Evolutionary conservation across 805 yeast genomes (phyloP), one percentile per base, ranked within the genome.

Genomic region (Sugiyamaella lignohabitans): DNA sequence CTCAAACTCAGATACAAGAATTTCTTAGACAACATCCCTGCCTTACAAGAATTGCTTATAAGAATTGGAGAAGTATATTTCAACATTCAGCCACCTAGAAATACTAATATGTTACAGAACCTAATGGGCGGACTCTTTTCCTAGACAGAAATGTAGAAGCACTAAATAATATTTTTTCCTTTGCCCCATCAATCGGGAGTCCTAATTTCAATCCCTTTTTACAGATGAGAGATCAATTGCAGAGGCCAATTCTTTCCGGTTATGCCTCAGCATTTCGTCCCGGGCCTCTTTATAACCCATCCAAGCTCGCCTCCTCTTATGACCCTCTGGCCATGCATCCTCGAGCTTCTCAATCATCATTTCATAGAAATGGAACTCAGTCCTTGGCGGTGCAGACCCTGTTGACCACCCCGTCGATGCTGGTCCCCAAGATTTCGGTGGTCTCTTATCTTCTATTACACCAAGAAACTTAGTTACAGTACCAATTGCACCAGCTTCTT

Each of bases 401-500:
- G n/a, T n/a, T n/a, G n/a, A n/a, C 30, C 30, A 27, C 18, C 24
- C 32, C 14, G 58, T 20, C 42, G 42, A 54, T 23, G 42, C 53
- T 3, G 50, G 58, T 36, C 64, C 65, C 74, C 74, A 73, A 29
- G 56, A 61, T 55, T 73, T 70, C 14, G 74, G 72, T 2, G 77
- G 75, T 48, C 80, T 62, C 62, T 62, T 59, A 53, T 89, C 96
- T 40, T 74, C 75, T 21, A 85, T 81, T 0, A 76, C 69, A 0
- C 91, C 94, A 37, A 91, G 66, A 49, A 72, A 71, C 36, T 60
- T 56, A 3, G 70, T 57, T 3, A 88, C 71, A 16, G 62, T 67
- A 5, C 97, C 96, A 30, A 74, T 75, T 20, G 85, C 85, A 0
- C 98, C 98, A 0, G 95, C 93, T 66, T 93, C 98, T 64, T 93